Evolutionary conservation across 352 stramenopile genomes (phyloP), one percentile per base, ranked within the genome.

Genomic region (Globisporangium radiosum): DNA sequence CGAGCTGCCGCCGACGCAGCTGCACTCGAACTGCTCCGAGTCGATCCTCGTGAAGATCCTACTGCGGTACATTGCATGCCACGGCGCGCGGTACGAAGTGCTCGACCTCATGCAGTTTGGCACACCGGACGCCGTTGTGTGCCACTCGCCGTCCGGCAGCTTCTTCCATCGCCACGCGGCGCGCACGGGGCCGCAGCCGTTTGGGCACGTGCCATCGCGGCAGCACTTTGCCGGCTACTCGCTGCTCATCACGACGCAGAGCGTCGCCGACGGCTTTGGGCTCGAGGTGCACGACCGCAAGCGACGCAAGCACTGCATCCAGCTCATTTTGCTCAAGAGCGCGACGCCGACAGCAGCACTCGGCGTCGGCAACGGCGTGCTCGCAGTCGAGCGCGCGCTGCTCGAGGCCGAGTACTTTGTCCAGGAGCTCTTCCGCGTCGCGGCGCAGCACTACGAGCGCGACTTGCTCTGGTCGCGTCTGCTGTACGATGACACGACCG

Each of bases 401-500:
- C 61, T 81, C 13, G 84, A 94, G 63, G 81, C 84, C 7, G 72
- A 93, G 63, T 60, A 82, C 43, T 95, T 92, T 59, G 75, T 84
- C 7, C 73, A 77, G 47, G 84, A 95, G 62, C 63, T 94, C 7
- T 88, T 95, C 57, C 74, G 75, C n/a, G 78, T 88, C 11, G 85
- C 86, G 14, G 72, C 71, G 9, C 73, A 87, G 56, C 83, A 95
- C 69, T 95, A 95, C 52, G 81, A 92, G 54, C 84, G 86, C 42
- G 86, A 95, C 57, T 59, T 95, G 53, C 62, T 95, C 39, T 95
- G 86, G 86, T 89, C 86, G 59, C 82, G 82, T 5, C 59, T 95
- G 59, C 65, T 95, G 5, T 89, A 87, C 62, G 78, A 86, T 36
- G 79, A 90, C 53, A 71, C 61, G 6, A 76, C 73, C 1, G 76